phyloP scores from a whole-genome alignment of 805 yeast genomes.

The Candida nonsorbophila region DNA sequence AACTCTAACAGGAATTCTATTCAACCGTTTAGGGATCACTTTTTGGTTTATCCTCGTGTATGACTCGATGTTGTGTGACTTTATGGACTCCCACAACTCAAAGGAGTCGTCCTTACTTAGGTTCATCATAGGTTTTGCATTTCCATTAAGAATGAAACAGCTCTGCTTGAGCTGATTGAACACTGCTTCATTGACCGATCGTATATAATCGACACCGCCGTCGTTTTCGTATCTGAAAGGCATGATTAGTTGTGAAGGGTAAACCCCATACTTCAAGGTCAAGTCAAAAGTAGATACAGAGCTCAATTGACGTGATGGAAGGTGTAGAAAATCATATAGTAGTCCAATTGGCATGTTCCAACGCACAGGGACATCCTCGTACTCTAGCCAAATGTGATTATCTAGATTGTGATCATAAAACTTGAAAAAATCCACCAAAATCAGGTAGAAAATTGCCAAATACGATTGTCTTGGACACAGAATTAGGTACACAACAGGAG shows the following conservation, averaged over 20 bases:
- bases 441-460: constrained; percentile 38
- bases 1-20: constrained; percentile 45
- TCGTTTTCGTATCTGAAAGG: constrained; percentile 18
- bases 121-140: constrained; percentile 76
- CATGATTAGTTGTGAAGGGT: constrained; percentile 25
- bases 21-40: constrained; percentile 21
- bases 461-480: constrained; percentile 44
- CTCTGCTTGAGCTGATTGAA: constrained; percentile 80
- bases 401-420: constrained; percentile 13
- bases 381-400: constrained; percentile 57
- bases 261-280: constrained; percentile 13
- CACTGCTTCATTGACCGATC: constrained; percentile 49
- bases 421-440: constrained; percentile 34
- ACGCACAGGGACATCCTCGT: constrained; percentile 55
- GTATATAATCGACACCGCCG: constrained; percentile 15
- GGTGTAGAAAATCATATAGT: constrained; percentile 50
- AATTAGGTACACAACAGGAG: constrained; percentile 7
- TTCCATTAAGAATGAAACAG: constrained; percentile 68
- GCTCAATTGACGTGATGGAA: too few relatives aligned
- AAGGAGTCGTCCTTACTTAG: constrained; percentile 59
- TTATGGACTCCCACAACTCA: constrained; percentile 51
- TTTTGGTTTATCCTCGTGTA: constrained; percentile 21
- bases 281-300: constrained; percentile 31
- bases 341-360: constrained; percentile 81
- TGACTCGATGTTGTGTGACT: constrained; percentile 22